These are phyloP conservation scores for Aspergillus eucalypticola DNA, from an alignment of 2,329 filamentous ascomycete genomes.

Conservation along the genomic window DNA sequence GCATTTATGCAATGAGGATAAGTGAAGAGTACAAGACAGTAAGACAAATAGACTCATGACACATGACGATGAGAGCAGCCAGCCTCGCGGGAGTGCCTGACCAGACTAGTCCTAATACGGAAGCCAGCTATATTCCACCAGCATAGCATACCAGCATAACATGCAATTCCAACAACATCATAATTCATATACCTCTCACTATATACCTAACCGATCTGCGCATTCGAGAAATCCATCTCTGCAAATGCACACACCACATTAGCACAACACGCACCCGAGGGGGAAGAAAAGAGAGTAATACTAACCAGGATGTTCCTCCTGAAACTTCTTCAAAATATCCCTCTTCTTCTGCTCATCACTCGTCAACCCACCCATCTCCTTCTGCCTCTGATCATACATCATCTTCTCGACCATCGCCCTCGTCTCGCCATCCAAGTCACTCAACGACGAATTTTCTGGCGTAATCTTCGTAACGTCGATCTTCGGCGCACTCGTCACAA, in stretches of 20 bases:
- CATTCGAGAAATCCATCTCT: constrained; percentile 70
- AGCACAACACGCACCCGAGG: background rate
- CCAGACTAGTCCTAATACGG: background rate
- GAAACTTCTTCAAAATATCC: constrained; percentile 91
- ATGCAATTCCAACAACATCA: background rate
- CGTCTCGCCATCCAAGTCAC: constrained; percentile 92
- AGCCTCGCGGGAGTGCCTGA: background rate
- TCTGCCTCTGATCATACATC: constrained; percentile 99
- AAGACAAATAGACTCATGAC: background rate
- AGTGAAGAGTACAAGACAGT: background rate
- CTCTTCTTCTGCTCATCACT: constrained; percentile 95
- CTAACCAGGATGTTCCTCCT: constrained; percentile 67
- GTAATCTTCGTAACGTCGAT: constrained; percentile 95
- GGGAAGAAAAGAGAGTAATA: constrained; percentile 10
- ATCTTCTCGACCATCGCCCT: constrained; percentile 99
- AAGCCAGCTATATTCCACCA: background rate
- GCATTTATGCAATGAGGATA: background rate
- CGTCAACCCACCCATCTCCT: constrained; percentile 83
- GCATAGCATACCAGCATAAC: background rate
- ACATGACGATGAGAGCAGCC: background rate
- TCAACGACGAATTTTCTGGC: constrained; percentile 87
- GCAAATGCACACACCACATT: constrained; percentile 8
- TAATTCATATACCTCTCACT: constrained; percentile 22
- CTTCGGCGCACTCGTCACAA: constrained; percentile 80
- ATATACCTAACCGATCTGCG: constrained; percentile 55